Conservation (phyloP, 1,139 yeast genomes). For the Suhomyces guaymorum region DNA sequence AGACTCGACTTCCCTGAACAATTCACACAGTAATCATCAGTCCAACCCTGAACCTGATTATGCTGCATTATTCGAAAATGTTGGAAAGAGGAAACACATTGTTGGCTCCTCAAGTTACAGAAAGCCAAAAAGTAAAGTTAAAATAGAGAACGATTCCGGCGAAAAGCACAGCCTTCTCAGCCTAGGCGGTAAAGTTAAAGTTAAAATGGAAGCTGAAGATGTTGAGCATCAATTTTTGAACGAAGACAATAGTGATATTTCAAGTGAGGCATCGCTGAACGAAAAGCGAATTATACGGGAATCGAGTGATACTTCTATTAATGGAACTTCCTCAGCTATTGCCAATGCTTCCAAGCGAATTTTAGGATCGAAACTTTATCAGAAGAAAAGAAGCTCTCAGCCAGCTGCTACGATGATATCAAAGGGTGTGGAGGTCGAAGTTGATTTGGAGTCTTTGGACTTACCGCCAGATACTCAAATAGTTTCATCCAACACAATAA, state of each 20-base stretch:
- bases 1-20: conserved; percentile 15
- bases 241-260: conserved; percentile 17
- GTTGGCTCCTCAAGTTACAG: conserved; percentile 26
- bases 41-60: conserved; percentile 39
- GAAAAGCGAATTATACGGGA: not conserved
- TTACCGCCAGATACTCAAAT: conserved; percentile 45
- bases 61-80: conserved; percentile 48
- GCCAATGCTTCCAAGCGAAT: conserved; percentile 44
- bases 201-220: conserved; percentile 5
- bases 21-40: conserved; percentile 13
- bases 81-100: conserved; percentile 43
- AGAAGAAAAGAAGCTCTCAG: conserved; percentile 21
- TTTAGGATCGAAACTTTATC: conserved; percentile 40
- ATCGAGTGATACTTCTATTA: not conserved
- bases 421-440: conserved; percentile 43
- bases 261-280: conserved; percentile 20
- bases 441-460: conserved; percentile 43
- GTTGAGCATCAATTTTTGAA: conserved; percentile 15
- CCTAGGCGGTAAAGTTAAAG: conserved; percentile 8
- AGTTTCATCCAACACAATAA: conserved; percentile 36
- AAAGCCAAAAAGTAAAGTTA: conserved; percentile 24
- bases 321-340: conserved; percentile 20
- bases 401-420: conserved; percentile 28
- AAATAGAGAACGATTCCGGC: conserved; percentile 12
- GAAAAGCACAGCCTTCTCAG: conserved; percentile 10